Conservation (phyloP, 192 early-diverging fungal species). For the Coemansia sp. region DNA sequence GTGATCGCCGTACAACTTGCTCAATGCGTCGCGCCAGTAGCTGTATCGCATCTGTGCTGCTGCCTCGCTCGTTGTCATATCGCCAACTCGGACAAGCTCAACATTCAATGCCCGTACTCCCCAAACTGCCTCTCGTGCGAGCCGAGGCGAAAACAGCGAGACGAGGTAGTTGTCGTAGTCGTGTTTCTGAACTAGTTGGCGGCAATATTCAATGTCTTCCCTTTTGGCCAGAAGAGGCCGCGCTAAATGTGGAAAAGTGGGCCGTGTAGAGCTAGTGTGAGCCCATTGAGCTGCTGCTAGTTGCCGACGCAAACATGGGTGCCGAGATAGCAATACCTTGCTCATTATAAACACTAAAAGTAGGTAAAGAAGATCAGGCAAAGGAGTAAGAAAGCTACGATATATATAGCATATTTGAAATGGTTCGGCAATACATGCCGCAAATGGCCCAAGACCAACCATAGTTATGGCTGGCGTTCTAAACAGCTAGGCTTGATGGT, state of each 20-base stretch:
- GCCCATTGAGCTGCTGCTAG: background rate
- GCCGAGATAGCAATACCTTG: background rate
- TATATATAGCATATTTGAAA: background rate
- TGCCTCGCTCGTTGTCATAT: conserved; percentile 65
- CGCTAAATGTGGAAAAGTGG: background rate
- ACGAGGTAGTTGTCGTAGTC: conserved; percentile 83
- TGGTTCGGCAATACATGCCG: background rate
- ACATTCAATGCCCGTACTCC: conserved; percentile 88
- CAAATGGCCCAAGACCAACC: background rate
- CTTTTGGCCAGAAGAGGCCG: conserved; percentile 12
- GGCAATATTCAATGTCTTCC: conserved; percentile 50
- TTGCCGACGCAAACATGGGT: background rate
- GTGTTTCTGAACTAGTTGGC: conserved; percentile 50
- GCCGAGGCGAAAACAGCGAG: conserved; percentile 73
- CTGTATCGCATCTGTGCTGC: conserved; percentile 82
- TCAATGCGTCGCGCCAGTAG: conserved; percentile 88
- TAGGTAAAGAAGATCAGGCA: background rate
- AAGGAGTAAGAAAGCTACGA: background rate
- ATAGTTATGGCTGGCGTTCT: background rate
- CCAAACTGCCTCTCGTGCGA: conserved; percentile 67
- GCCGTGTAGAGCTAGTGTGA: background rate
- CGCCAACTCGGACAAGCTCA: conserved; percentile 79
- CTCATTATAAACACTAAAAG: background rate
- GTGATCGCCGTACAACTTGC: conserved; percentile 61
- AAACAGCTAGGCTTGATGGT: conserved; percentile 7